Percentiles rank a stretch among this genome's conserved stretches.
These are phyloP conservation scores for Cordia subcordata DNA, from an alignment of 257 asterid species.

Conservation along the genomic window DNA sequence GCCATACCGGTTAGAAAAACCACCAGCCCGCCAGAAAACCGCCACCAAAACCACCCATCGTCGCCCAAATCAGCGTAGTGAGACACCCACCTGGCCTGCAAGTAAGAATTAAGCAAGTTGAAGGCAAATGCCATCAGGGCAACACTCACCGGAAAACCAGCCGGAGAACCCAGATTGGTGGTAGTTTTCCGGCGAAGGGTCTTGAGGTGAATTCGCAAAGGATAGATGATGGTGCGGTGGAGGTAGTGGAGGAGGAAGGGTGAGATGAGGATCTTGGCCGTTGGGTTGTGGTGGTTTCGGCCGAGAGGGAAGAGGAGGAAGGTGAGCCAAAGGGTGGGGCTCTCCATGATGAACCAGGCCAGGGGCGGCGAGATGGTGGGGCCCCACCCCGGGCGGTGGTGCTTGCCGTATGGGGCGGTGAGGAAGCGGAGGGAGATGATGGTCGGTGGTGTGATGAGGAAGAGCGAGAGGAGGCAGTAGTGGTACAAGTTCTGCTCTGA, in stretches of 20 bases:
- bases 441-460: conserved; percentile 40
- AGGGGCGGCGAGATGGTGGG: conserved; percentile 49
- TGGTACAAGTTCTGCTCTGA: conserved; percentile 36
- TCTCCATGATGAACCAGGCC: conserved; percentile 71
- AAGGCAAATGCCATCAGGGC: conserved; percentile 41
- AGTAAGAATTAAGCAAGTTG: conserved; percentile 48
- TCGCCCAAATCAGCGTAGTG: conserved; percentile 39
- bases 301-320: conserved; percentile 58
- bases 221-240: conserved; percentile 59
- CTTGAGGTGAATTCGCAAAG: conserved; percentile 32
- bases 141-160: conserved; percentile 36
- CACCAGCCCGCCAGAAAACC: conserved; percentile 33
- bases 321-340: conserved; percentile 68
- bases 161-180: not conserved
- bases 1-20: conserved; percentile 42
- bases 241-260: conserved; percentile 57
- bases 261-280: conserved; percentile 40
- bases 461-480: conserved; percentile 30
- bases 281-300: conserved; percentile 31
- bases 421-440: conserved; percentile 48
- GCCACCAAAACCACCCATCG: conserved; percentile 40
- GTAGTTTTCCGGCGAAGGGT: conserved; percentile 10
- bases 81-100: conserved; percentile 54
- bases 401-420: conserved; percentile 71
- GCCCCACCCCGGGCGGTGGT: conserved; percentile 64